These are phyloP conservation scores for Aegilops sharonensis DNA, from an alignment of 176 grass and related monocot genomes.

Conservation along the genomic window DNA sequence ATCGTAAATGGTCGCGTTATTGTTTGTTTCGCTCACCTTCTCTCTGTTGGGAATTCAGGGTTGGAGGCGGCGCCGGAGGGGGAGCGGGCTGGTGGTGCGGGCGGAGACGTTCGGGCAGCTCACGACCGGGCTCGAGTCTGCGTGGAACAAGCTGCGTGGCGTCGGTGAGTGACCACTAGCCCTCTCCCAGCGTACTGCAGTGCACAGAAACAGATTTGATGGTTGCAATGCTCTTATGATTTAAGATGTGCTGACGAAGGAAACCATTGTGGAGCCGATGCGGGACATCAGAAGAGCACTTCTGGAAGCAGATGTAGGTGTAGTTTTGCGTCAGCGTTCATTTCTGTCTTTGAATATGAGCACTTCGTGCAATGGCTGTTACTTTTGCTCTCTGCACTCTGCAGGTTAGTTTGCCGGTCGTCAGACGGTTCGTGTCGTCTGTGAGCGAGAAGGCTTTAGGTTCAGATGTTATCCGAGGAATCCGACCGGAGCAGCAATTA, in stretches of 20 bases:
- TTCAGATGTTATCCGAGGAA: conserved; percentile 65
- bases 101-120: conserved; percentile 98
- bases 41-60: not conserved
- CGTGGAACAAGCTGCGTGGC: conserved; percentile 94
- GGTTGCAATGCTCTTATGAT: conserved; percentile 13
- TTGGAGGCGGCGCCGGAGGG: conserved; percentile 25
- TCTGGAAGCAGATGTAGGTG: conserved; percentile 84
- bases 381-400: conserved; percentile 44
- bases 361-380: not conserved
- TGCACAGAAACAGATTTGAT: not conserved
- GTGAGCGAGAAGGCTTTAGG: conserved; percentile 74
- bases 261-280: conserved; percentile 83
- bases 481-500: conserved; percentile 87
- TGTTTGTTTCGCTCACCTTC: not conserved
- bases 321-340: not conserved
- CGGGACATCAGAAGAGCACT: conserved; percentile 90
- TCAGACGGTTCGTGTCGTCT: conserved; percentile 78
- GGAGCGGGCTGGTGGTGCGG: conserved; percentile 49
- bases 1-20: not conserved
- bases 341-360: not conserved
- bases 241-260: conserved; percentile 79
- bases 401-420: conserved; percentile 91
- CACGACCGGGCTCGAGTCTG: conserved; percentile 86
- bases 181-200: not conserved
- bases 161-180: conserved; percentile 50